Conservation (phyloP, 164 flowering plant species). For the Buxus sempervirens region DNA sequence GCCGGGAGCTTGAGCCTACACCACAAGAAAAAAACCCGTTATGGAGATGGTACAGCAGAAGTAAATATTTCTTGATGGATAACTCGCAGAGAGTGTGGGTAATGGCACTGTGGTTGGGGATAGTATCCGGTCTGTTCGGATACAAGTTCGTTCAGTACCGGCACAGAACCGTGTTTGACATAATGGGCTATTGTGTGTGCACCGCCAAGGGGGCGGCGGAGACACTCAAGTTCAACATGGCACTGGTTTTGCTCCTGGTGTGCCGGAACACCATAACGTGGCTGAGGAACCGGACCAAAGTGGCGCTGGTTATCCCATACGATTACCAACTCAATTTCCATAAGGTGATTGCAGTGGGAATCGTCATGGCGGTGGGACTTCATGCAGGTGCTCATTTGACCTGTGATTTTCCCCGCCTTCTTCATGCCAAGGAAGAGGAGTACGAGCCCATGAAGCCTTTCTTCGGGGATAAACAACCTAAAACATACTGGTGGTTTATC, state of each 20-base stretch:
- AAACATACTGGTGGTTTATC: too few species aligned
- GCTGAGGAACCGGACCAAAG: slow-evolving; percentile 8
- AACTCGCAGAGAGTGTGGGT: slow-evolving; percentile 43
- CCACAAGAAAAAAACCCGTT: slow-evolving; percentile 34
- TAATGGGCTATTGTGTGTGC: slow-evolving; percentile 12
- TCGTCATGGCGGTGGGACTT: slow-evolving; percentile 28
- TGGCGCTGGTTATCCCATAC: background rate
- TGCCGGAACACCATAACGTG: slow-evolving; percentile 12
- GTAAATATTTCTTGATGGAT: slow-evolving; percentile 32
- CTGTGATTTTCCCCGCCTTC: slow-evolving; percentile 36
- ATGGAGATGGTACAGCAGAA: background rate
- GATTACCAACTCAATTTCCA: slow-evolving; percentile 11
- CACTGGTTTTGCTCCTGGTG: slow-evolving; percentile 9
- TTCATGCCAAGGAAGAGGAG: background rate
- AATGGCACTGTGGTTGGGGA: slow-evolving; percentile 29
- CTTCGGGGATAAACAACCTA: background rate
- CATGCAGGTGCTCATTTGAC: slow-evolving; percentile 38
- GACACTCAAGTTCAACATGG: slow-evolving; percentile 12
- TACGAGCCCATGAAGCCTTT: background rate
- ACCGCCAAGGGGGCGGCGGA: slow-evolving; percentile 15
- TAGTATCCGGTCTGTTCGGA: slow-evolving; percentile 29
- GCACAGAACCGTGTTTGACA: background rate
- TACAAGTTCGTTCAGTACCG: slow-evolving; percentile 24
- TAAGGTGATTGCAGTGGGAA: slow-evolving; percentile 28
- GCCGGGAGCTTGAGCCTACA: slow-evolving; percentile 37